Percentiles rank a stretch among this genome's conserved stretches.
Evolutionary conservation across 2,329 filamentous ascomycete species (phyloP).

Genomic region (Aureobasidium subglaciale): DNA sequence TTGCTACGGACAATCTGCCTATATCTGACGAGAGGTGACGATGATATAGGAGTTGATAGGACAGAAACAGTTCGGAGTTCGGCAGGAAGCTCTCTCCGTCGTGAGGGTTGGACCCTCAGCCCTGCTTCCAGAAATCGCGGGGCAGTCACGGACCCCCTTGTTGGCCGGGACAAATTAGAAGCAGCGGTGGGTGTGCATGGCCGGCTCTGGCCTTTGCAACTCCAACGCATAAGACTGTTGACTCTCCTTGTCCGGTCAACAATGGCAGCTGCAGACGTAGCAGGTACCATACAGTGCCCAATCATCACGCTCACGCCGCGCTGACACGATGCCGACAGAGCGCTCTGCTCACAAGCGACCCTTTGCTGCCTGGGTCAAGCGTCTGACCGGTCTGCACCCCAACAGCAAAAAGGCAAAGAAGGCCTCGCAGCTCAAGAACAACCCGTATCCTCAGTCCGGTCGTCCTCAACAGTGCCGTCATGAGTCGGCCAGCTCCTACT

Average conservation of each 20-base stretch:
- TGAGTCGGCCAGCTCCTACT: slow-evolving; percentile 28
- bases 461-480: slow-evolving; percentile 44
- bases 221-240: neutral
- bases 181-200: too few species aligned
- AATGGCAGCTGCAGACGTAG: slow-evolving; percentile 7
- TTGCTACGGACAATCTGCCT: too few species aligned
- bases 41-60: neutral
- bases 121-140: neutral
- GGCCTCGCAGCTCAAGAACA: slow-evolving; percentile 48
- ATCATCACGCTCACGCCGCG: neutral
- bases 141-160: neutral
- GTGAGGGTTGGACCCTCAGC: neutral
- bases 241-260: neutral
- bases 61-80: neutral
- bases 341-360: slow-evolving; percentile 69
- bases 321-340: slow-evolving; percentile 44
- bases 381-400: slow-evolving; percentile 67
- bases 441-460: slow-evolving; percentile 84
- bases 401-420: slow-evolving; percentile 33
- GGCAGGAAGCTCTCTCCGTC: neutral
- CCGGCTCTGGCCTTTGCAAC: neutral
- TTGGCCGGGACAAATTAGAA: neutral
- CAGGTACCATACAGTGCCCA: neutral
- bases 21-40: neutral
- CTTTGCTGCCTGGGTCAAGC: slow-evolving; percentile 91